Conservation (phyloP, 2,329 filamentous ascomycete genomes). For the Botrytis fragariae region DNA sequence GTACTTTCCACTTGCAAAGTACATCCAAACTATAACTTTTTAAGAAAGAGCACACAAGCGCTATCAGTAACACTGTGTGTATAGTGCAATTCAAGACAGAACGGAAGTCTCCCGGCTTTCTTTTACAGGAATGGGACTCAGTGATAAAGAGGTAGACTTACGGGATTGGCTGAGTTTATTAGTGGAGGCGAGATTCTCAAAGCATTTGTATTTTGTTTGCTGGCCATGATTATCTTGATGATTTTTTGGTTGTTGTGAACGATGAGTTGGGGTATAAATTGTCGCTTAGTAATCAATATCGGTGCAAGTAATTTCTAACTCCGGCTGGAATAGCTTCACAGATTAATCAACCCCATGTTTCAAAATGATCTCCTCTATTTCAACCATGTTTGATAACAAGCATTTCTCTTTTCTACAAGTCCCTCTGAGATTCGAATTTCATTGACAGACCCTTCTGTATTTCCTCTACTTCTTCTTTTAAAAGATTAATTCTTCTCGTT, state of each 20-base stretch:
- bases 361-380: neutral
- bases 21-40: neutral
- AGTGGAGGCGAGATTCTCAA: slow-evolving; percentile 47
- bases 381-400: neutral
- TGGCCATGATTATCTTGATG: neutral
- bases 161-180: slow-evolving; percentile 69
- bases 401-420: neutral
- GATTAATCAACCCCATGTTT: neutral
- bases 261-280: neutral
- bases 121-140: neutral
- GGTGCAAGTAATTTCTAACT: neutral
- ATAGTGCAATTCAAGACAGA: neutral
- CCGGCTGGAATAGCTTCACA: neutral
- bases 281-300: neutral
- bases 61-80: neutral
- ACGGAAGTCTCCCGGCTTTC: neutral
- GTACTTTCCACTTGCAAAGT: neutral
- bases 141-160: neutral
- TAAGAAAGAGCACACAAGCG: neutral
- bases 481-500: neutral
- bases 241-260: neutral
- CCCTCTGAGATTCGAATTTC: neutral
- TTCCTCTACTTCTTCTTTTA: neutral
- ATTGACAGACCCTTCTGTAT: neutral
- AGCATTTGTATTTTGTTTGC: neutral